phyloP scores from a whole-genome alignment of 495 filamentous ascomycete species.

The Chaetomium cochliodes region DNA sequence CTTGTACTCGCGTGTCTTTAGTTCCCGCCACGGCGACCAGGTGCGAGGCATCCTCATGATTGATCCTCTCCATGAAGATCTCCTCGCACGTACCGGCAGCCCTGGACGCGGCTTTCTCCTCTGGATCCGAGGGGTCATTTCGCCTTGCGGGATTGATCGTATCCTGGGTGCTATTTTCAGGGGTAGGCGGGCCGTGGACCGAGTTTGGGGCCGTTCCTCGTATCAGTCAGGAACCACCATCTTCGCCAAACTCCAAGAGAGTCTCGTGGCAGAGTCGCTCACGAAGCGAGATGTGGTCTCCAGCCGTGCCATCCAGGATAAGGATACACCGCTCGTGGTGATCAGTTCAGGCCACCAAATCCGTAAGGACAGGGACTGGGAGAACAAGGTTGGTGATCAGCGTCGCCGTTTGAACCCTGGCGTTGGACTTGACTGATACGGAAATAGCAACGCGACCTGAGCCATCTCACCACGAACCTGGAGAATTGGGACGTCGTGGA shows the following conservation, averaged over 20 bases:
- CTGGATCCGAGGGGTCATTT: conserved; percentile 82
- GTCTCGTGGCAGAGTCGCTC: conserved; percentile 76
- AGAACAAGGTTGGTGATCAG: conserved; percentile 47
- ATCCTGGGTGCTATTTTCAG: conserved; percentile 73
- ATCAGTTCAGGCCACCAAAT: conserved; percentile 70
- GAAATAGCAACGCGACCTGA: conserved; percentile 69
- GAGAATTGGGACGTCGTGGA: conserved; percentile 83
- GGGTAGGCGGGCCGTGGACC: conserved; percentile 76
- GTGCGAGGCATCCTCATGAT: conserved; percentile 79
- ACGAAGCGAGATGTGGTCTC: conserved; percentile 76
- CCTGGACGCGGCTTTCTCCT: conserved; percentile 74
- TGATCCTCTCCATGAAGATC: conserved; percentile 82
- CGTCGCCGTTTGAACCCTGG: neutral
- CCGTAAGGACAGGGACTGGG: conserved; percentile 65
- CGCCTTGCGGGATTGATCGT: conserved; percentile 80
- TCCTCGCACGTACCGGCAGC: conserved; percentile 63
- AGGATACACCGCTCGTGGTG: conserved; percentile 71
- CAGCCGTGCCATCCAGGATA: conserved; percentile 71
- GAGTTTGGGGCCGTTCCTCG: conserved; percentile 72
- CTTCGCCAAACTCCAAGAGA: conserved; percentile 90
- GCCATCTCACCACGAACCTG: conserved; percentile 70
- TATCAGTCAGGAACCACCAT: conserved; percentile 79
- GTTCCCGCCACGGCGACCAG: conserved; percentile 68
- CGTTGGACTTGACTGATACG: conserved; percentile 9
- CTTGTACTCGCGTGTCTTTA: conserved; percentile 87